Evolutionary conservation across 2,329 filamentous ascomycete genomes (phyloP).

Genomic region (Nannizziopsis arthrosporioides): DNA sequence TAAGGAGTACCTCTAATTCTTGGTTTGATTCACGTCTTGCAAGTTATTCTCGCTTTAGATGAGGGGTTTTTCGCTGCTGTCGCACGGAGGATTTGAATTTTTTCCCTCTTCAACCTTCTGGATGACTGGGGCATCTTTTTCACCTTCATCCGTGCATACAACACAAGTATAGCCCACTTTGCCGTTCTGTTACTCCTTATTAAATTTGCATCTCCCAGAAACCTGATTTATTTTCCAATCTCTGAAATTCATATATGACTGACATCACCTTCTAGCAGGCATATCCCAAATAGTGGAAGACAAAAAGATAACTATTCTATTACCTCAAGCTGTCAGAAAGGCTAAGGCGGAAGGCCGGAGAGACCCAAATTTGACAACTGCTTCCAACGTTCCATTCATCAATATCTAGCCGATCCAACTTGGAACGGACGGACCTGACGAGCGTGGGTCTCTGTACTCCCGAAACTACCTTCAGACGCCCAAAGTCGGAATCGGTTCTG

Average conservation of each 20-base stretch:
- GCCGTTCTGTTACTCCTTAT: background rate
- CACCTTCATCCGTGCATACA: slow-evolving; percentile 1
- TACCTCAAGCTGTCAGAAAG: no score
- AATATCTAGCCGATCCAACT: background rate
- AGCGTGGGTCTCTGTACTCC: slow-evolving; percentile 6
- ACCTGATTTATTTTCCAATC: background rate
- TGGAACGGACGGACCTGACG: slow-evolving; percentile 3
- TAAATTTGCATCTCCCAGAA: background rate
- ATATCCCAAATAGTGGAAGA: no score
- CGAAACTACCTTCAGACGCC: slow-evolving; percentile 5
- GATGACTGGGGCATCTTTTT: slow-evolving; percentile 1
- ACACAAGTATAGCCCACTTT: slow-evolving; percentile 6
- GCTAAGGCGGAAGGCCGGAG: no score
- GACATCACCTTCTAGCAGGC: no score
- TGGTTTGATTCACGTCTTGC: background rate
- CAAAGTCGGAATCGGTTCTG: slow-evolving; percentile 5
- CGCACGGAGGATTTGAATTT: no score
- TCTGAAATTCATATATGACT: no score
- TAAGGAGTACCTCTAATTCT: background rate
- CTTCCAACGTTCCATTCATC: slow-evolving; percentile 3
- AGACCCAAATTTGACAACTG: background rate
- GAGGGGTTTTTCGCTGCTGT: slow-evolving; percentile 2
- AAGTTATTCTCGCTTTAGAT: background rate
- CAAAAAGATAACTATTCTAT: no score
- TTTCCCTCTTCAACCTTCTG: slow-evolving; percentile 5